Percentiles rank a stretch among this genome's conserved stretches.
phyloP scores from a whole-genome alignment of 176 grass and related monocot species.

The Cenchrus purpureus region DNA sequence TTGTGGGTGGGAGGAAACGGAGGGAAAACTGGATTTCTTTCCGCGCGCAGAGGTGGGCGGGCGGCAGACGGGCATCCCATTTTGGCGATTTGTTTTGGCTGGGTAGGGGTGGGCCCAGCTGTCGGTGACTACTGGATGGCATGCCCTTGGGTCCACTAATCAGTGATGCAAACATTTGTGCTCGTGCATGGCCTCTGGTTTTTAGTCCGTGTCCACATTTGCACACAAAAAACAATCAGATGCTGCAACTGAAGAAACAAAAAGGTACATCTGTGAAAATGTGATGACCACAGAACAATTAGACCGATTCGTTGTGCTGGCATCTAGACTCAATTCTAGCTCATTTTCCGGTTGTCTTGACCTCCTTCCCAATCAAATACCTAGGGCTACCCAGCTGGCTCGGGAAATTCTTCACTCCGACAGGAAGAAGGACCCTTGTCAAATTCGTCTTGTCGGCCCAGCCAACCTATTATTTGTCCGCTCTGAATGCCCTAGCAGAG shows the following conservation, averaged over 20 bases:
- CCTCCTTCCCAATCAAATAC: too few species aligned
- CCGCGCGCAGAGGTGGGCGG: not conserved
- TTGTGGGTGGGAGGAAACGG: not conserved
- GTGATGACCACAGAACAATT: not conserved
- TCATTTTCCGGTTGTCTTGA: too few species aligned
- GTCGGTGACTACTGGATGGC: not conserved
- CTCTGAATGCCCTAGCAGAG: too few species aligned
- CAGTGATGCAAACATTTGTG: not conserved
- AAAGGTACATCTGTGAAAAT: not conserved
- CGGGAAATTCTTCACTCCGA: too few species aligned
- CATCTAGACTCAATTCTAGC: too few species aligned
- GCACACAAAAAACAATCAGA: not conserved
- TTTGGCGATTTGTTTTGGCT: conserved; percentile 1
- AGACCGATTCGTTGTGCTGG: not conserved
- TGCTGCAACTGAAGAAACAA: not conserved
- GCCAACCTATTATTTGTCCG: too few species aligned
- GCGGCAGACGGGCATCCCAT: too few species aligned
- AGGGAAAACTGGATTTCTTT: not conserved
- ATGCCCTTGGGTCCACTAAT: not conserved
- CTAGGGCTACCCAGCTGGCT: too few species aligned
- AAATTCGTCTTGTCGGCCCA: too few species aligned
- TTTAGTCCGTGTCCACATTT: not conserved
- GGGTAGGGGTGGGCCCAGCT: not conserved
- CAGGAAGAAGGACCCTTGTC: too few species aligned
- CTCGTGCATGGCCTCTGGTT: not conserved